A percentile compares a stretch with the other conserved stretches of the same genome.
Conservation (phyloP, 331 rosid species). For the Rhamnella rubrinervis region DNA sequence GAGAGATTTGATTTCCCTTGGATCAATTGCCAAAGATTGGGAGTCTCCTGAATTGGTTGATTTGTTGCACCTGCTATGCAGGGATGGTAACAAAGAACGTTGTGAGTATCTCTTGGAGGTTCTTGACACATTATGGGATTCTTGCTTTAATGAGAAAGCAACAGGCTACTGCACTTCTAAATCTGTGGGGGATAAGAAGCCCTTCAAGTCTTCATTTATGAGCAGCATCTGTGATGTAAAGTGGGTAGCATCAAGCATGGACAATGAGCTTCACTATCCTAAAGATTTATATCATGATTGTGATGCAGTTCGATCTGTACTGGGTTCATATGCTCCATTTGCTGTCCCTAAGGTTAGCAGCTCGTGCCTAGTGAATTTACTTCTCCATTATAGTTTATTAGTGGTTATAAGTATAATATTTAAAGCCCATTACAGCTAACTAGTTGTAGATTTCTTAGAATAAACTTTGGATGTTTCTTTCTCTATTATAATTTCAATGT, state of each 20-base stretch:
- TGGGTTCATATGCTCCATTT: conserved; percentile 81
- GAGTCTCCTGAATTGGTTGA: conserved; percentile 74
- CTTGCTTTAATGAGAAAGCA: conserved; percentile 65
- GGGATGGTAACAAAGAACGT: conserved; percentile 46
- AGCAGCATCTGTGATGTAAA: conserved; percentile 56
- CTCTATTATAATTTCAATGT: no score
- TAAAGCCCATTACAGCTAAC: no score
- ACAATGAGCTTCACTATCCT: conserved; percentile 69
- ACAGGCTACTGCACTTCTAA: conserved; percentile 43
- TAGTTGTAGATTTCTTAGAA: no score
- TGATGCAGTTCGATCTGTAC: conserved; percentile 65
- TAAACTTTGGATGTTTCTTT: no score
- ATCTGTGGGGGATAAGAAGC: conserved; percentile 39
- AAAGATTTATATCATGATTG: conserved; percentile 69
- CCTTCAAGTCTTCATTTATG: conserved; percentile 71
- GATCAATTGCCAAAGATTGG: conserved; percentile 70
- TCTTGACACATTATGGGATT: conserved; percentile 87
- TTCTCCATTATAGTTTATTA: background rate
- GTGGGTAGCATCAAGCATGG: conserved; percentile 79
- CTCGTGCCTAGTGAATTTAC: background rate
- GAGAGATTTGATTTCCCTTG: conserved; percentile 56
- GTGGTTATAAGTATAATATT: no score
- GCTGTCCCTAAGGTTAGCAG: conserved; percentile 87
- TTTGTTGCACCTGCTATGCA: conserved; percentile 52
- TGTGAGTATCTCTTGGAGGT: conserved; percentile 69